phyloP scores from a whole-genome alignment of 768 basidiomycete genomes.

The Lactarius pseudohatsudake region DNA sequence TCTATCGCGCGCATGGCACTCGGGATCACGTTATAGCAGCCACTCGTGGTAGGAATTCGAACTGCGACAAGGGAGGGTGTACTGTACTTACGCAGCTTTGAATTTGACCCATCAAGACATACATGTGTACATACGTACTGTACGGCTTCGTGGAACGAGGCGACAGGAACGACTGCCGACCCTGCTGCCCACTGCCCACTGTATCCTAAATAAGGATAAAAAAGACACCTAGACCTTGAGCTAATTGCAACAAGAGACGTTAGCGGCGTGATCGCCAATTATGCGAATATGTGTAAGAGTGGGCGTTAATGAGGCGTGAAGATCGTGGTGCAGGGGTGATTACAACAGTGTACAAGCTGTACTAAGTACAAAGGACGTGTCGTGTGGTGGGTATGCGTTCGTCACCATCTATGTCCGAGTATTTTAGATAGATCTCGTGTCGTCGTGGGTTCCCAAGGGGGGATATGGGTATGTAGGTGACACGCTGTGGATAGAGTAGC shows the following conservation, averaged over 20 bases:
- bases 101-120: too few relatives aligned
- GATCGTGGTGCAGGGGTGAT: conserved; percentile 4
- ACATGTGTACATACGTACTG: too few relatives aligned
- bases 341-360: conserved; percentile 22
- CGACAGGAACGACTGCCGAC: not conserved
- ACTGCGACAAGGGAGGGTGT: too few relatives aligned
- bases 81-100: too few relatives aligned
- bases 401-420: not conserved
- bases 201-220: not conserved
- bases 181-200: not conserved
- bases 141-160: not conserved
- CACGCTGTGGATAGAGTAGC: not conserved
- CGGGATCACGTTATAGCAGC: too few relatives aligned
- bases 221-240: not conserved
- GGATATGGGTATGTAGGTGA: not conserved
- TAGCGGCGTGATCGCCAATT: not conserved
- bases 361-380: conserved; percentile 16
- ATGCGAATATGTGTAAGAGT: conserved; percentile 6
- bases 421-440: not conserved
- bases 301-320: conserved; percentile 4
- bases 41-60: too few relatives aligned
- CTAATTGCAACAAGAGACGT: conserved; percentile 6
- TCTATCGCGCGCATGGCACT: too few relatives aligned
- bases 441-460: conserved; percentile 1
- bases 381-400: not conserved